Conservation (phyloP, 495 filamentous ascomycete genomes). For the Aspergillus avenaceus region DNA sequence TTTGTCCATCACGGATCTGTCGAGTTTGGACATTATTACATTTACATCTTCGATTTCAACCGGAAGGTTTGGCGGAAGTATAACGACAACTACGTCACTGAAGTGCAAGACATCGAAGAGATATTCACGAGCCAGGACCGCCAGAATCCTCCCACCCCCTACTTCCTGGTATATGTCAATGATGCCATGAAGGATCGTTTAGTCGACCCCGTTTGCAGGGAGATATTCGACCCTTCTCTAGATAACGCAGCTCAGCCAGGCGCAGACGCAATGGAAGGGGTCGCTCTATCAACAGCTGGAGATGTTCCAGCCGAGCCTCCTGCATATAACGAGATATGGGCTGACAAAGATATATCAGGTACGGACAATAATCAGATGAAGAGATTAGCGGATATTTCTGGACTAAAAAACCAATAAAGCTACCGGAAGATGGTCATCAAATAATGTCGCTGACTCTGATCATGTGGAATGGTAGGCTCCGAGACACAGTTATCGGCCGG, state of each 20-base stretch:
- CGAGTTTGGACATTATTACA: slow-evolving; percentile 87
- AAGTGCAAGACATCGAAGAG: slow-evolving; percentile 55
- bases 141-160: slow-evolving; percentile 67
- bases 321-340: slow-evolving; percentile 24
- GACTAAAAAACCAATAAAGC: slow-evolving; percentile 3
- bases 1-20: slow-evolving; percentile 80
- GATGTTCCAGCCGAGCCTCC: slow-evolving; percentile 29
- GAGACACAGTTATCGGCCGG: slow-evolving; percentile 10
- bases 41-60: slow-evolving; percentile 89
- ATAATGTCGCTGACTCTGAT: slow-evolving; percentile 18
- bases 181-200: slow-evolving; percentile 56
- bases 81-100: slow-evolving; percentile 80
- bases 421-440: slow-evolving; percentile 9
- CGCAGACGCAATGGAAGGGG: slow-evolving; percentile 18
- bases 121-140: slow-evolving; percentile 63
- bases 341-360: slow-evolving; percentile 24
- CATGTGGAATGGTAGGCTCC: slow-evolving; percentile 28
- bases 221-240: slow-evolving; percentile 25
- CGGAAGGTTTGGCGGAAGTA: slow-evolving; percentile 84
- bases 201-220: slow-evolving; percentile 57
- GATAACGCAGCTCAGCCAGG: slow-evolving; percentile 9
- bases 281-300: slow-evolving; percentile 6
- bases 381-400: not conserved
- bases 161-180: slow-evolving; percentile 83
- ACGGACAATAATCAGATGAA: slow-evolving; percentile 19